Conservation (phyloP, 83 land plant species). For the Isoetes engelmannii region DNA sequence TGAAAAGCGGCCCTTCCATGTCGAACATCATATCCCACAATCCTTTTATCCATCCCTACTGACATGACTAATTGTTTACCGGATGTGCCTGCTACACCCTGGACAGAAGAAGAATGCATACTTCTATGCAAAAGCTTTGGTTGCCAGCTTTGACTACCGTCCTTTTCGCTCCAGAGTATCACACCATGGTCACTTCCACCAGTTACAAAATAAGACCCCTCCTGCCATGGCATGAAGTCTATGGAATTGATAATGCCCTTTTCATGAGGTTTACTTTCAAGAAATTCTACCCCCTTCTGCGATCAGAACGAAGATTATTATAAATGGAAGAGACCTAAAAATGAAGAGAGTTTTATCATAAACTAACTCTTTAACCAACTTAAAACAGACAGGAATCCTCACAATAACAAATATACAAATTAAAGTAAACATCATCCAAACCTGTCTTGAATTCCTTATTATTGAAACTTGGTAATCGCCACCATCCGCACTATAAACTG, state of each 20-base stretch:
- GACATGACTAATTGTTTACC: slow-evolving; percentile 43
- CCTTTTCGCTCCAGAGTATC: slow-evolving; percentile 58
- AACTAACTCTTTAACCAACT: too few relatives aligned
- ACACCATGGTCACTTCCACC: slow-evolving; percentile 91
- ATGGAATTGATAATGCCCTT: slow-evolving; percentile 74
- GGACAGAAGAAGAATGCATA: slow-evolving; percentile 76
- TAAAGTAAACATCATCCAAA: too few relatives aligned
- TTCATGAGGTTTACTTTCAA: slow-evolving; percentile 61
- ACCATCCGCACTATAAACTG: slow-evolving; percentile 58
- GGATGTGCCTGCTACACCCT: slow-evolving; percentile 77
- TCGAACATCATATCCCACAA: slow-evolving; percentile 55
- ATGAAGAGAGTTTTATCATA: too few relatives aligned
- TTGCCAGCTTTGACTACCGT: slow-evolving; percentile 43
- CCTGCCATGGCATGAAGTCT: slow-evolving; percentile 70
- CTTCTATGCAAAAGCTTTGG: slow-evolving; percentile 58
- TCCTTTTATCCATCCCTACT: slow-evolving; percentile 54
- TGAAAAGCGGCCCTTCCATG: slow-evolving; percentile 50
- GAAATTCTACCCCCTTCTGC: slow-evolving; percentile 53
- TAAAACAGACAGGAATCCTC: too few relatives aligned
- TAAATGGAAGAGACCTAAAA: too few relatives aligned
- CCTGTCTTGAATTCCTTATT: slow-evolving; percentile 34
- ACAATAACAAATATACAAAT: neutral
- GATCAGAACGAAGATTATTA: neutral
- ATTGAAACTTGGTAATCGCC: slow-evolving; percentile 62
- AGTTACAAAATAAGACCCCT: slow-evolving; percentile 50